phyloP scores from a whole-genome alignment of 352 stramenopile genomes.

The Globisporangium iwayamae region DNA sequence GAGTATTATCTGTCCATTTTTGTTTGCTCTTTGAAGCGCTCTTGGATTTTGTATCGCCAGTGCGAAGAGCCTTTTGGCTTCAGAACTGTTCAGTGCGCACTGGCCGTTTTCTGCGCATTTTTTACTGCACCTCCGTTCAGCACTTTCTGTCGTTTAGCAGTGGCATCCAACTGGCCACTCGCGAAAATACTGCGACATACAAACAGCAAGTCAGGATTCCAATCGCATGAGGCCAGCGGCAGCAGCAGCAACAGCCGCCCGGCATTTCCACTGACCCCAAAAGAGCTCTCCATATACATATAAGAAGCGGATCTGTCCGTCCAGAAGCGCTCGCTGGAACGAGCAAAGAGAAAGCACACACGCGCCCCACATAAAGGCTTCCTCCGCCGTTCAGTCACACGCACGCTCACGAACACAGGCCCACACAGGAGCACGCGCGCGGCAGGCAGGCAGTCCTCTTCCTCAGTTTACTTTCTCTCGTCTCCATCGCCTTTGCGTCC shows the following conservation, averaged over 20 bases:
- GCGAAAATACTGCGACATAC: background rate
- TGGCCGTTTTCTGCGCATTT: constrained; percentile 10
- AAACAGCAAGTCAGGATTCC: background rate
- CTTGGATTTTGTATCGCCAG: background rate
- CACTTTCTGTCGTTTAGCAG: constrained; percentile 2
- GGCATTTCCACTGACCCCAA: background rate
- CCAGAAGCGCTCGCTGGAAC: background rate
- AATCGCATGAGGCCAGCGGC: background rate
- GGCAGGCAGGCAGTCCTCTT: background rate
- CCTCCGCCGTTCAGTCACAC: background rate
- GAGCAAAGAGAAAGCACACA: background rate
- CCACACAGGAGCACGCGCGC: background rate
- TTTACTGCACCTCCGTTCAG: background rate
- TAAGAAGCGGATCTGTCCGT: background rate
- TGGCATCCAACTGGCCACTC: background rate
- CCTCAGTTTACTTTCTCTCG: constrained; percentile 8
- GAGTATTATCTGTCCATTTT: background rate
- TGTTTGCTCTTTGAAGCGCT: background rate
- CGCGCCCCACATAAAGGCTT: background rate
- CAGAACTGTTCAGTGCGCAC: constrained; percentile 16
- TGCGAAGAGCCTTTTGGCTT: constrained; percentile 1
- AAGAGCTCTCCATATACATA: background rate
- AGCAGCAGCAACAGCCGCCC: background rate
- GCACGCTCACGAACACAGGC: too few relatives aligned
- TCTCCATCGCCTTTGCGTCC: background rate